A percentile compares a stretch with the other conserved stretches of the same genome.
phyloP scores from a whole-genome alignment of 129 eudicot species.

The Helianthus tuberosus region DNA sequence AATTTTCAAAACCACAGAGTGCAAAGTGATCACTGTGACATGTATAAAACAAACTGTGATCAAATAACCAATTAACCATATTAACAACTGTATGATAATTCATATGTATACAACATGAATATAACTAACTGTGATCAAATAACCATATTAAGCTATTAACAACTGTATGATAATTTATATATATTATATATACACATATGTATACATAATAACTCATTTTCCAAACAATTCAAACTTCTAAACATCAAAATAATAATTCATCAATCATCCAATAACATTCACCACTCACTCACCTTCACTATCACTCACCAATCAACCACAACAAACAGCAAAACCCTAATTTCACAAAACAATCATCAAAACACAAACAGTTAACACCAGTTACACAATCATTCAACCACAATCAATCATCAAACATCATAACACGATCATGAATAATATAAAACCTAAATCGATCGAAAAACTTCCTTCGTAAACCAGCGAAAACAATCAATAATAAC shows the following conservation, averaged over 20 bases:
- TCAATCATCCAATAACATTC: background rate
- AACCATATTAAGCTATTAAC: background rate
- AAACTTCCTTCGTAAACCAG: slow-evolving; percentile 1
- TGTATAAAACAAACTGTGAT: background rate
- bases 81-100: no score
- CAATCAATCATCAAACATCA: background rate
- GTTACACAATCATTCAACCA: background rate
- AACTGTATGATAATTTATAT: no score
- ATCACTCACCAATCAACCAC: background rate
- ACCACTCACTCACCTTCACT: background rate
- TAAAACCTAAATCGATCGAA: slow-evolving; percentile 10
- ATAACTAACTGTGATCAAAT: background rate
- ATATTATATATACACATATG: background rate
- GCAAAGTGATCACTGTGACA: background rate
- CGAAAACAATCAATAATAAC: background rate
- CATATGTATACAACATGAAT: background rate
- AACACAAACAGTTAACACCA: background rate
- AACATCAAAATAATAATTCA: background rate
- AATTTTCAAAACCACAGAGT: background rate
- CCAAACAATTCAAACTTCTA: background rate
- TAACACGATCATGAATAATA: background rate
- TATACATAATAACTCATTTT: background rate
- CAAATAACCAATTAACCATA: background rate
- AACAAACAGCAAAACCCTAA: no score
- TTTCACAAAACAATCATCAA: background rate